Conservation (phyloP, 1,284 basidiomycete species). For the Naganishia albida region DNA sequence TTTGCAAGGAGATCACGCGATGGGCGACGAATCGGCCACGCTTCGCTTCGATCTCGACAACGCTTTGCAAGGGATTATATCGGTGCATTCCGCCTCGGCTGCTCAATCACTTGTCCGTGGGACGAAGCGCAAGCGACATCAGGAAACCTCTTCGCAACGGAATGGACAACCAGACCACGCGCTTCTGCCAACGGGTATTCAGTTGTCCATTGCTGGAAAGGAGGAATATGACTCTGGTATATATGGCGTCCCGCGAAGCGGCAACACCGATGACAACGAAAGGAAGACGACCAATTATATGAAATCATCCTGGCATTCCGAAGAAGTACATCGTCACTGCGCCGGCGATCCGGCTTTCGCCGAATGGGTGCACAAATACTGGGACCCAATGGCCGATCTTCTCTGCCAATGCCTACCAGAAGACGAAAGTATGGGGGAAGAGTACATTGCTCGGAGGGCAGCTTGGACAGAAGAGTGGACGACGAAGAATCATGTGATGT, state of each 20-base stretch:
- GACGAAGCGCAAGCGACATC: constrained; percentile 17
- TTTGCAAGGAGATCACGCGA: background rate
- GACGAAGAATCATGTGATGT: constrained; percentile 8
- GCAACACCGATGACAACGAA: background rate
- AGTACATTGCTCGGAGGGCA: background rate
- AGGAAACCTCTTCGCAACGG: constrained; percentile 1
- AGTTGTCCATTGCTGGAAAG: constrained; percentile 6
- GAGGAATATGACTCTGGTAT: constrained; percentile 12
- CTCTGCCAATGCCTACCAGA: constrained; percentile 8
- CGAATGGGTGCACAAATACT: constrained; percentile 9
- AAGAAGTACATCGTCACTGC: constrained; percentile 12
- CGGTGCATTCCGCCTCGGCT: background rate
- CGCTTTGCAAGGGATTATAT: background rate
- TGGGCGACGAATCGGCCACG: background rate
- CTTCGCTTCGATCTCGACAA: background rate
- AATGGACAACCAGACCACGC: background rate
- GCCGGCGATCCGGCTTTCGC: background rate
- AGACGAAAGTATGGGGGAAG: background rate
- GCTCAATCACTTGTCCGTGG: background rate
- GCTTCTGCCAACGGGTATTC: constrained; percentile 9
- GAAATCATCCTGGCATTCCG: constrained; percentile 11
- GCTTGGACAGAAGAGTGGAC: constrained; percentile 15
- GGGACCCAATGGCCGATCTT: constrained; percentile 4
- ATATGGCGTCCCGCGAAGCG: background rate
- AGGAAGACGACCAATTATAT: background rate